Evolutionary conservation across 768 basidiomycete genomes (phyloP).

Genomic region (Auriscalpium vulgare): DNA sequence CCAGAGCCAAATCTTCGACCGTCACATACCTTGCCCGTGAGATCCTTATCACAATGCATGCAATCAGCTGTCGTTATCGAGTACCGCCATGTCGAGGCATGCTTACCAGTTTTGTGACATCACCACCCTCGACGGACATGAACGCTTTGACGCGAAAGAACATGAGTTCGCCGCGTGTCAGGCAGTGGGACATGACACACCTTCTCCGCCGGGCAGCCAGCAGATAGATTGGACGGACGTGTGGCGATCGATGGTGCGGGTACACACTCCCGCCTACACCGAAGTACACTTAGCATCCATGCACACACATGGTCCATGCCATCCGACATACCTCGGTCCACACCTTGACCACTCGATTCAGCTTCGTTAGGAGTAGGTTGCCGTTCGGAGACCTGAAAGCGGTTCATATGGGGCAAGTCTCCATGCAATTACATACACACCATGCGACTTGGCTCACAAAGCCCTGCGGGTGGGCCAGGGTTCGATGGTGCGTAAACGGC

Average conservation of each 20-base stretch:
- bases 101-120: constrained; percentile 52
- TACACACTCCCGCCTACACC: constrained; percentile 60
- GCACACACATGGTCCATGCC: not conserved
- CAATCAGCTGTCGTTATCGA: not conserved
- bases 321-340: constrained; percentile 53
- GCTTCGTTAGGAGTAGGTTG: constrained; percentile 53
- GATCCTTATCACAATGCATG: constrained; percentile 31
- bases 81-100: not conserved
- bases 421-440: constrained; percentile 24
- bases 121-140: constrained; percentile 60
- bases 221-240: constrained; percentile 51
- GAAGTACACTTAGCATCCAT: not conserved
- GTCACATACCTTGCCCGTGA: constrained; percentile 44
- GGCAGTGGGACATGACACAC: constrained; percentile 25
- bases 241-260: constrained; percentile 52
- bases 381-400: constrained; percentile 54
- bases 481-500: constrained; percentile 50
- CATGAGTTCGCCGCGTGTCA: not conserved
- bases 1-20: not conserved
- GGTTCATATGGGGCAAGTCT: not conserved
- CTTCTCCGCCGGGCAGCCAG: constrained; percentile 60
- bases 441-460: constrained; percentile 75
- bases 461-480: constrained; percentile 60
- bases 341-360: constrained; percentile 55
- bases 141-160: constrained; percentile 37